phyloP scores from a whole-genome alignment of 2,329 filamentous ascomycete species.

The Zasmidium angulare region DNA sequence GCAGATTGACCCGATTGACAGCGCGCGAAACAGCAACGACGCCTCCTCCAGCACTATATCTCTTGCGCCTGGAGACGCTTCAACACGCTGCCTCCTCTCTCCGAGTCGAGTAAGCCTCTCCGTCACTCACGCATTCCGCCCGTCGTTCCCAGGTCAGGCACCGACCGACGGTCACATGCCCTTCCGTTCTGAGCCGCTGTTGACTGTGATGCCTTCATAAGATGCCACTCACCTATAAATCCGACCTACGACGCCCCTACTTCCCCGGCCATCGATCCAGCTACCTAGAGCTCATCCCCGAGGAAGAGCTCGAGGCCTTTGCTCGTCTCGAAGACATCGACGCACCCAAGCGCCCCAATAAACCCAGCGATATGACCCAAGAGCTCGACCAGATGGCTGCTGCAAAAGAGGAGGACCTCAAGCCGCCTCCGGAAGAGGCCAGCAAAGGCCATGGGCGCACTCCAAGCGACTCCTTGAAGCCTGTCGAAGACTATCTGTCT shows the following conservation, averaged over 20 bases:
- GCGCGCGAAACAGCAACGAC: background rate
- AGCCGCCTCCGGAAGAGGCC: conserved; percentile 13
- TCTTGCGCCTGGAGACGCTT: background rate
- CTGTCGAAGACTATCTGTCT: conserved; percentile 37
- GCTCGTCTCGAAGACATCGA: conserved; percentile 30
- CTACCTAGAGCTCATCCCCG: conserved; percentile 32
- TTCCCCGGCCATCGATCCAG: conserved; percentile 27
- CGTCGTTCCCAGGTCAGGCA: background rate
- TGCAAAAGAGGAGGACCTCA: conserved; percentile 29
- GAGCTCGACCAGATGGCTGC: conserved; percentile 33
- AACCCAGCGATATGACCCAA: conserved; percentile 16
- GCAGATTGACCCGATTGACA: background rate
- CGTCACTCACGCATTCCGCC: background rate
- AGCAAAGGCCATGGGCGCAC: conserved; percentile 13
- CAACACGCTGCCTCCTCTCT: background rate
- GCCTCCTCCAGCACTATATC: too few species aligned
- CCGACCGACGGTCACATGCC: conserved; percentile 2
- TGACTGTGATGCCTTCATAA: conserved; percentile 14
- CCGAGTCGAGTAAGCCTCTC: background rate
- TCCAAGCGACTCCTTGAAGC: conserved; percentile 20
- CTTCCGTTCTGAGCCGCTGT: background rate
- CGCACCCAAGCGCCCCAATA: conserved; percentile 1
- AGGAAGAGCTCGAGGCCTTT: conserved; percentile 30
- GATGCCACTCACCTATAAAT: conserved; percentile 23
- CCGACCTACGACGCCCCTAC: conserved; percentile 24